Conservation (phyloP, 2,329 filamentous ascomycete species). For the Hypoxylon sp. region DNA sequence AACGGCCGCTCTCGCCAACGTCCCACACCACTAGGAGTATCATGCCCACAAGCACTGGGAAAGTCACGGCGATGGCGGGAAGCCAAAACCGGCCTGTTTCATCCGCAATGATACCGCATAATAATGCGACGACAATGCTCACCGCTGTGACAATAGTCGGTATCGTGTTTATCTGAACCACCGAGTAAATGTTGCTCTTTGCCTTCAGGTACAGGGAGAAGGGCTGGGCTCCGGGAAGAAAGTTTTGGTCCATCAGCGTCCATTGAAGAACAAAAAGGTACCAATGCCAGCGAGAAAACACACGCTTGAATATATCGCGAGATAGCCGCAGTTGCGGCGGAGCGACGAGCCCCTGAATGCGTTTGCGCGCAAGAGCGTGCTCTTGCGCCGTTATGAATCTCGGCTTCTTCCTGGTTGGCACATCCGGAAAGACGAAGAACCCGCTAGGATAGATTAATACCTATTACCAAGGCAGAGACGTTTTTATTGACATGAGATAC, state of each 20-base stretch:
- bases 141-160: constrained; percentile 59
- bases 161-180: constrained; percentile 59
- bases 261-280: constrained; percentile 58
- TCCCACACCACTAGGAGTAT: constrained; percentile 56
- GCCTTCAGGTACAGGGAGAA: constrained; percentile 60
- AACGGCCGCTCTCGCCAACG: constrained; percentile 56
- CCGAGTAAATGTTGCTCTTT: constrained; percentile 56
- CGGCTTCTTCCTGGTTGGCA: constrained; percentile 57
- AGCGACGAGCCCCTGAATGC: constrained; percentile 48
- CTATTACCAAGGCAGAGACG: not conserved
- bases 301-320: constrained; percentile 55
- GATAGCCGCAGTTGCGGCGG: constrained; percentile 56
- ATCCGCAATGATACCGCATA: constrained; percentile 55
- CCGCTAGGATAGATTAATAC: constrained; percentile 51
- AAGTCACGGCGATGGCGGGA: constrained; percentile 52
- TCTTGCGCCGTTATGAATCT: constrained; percentile 55
- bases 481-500: not conserved
- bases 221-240: constrained; percentile 54
- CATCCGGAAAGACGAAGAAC: constrained; percentile 61
- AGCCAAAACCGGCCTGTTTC: constrained; percentile 56
- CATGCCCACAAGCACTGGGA: constrained; percentile 55
- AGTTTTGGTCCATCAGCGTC: constrained; percentile 58
- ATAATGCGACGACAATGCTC: constrained; percentile 56
- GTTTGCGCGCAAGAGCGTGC: constrained; percentile 54
- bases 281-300: constrained; percentile 59